Evolutionary conservation across 148 eudicot species (phyloP).

Genomic region (Dysphania ambrosioides): DNA sequence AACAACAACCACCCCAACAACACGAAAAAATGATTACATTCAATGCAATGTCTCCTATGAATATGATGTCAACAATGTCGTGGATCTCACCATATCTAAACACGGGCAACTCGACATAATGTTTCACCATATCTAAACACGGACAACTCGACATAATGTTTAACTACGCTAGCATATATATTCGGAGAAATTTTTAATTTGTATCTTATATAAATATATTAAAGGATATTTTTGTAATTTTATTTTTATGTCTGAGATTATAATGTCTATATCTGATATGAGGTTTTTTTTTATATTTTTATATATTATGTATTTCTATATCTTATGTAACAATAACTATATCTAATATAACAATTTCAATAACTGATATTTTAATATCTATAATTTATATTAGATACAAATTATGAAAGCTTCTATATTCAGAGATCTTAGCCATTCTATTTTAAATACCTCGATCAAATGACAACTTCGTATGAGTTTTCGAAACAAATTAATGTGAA

Average conservation of each 20-base stretch:
- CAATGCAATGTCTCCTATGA: slow-evolving; percentile 45
- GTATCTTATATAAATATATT: no score
- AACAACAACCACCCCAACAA: background rate
- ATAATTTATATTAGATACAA: no score
- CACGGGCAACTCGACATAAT: slow-evolving; percentile 42
- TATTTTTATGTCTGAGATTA: no score
- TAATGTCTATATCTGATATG: no score
- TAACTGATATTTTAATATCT: no score
- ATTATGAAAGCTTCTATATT: no score
- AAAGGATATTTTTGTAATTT: no score
- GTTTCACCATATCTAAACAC: slow-evolving; percentile 28
- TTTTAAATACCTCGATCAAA: slow-evolving; percentile 16
- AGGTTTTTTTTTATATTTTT: no score
- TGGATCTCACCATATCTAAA: slow-evolving; percentile 31
- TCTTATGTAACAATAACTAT: no score
- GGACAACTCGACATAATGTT: slow-evolving; percentile 37
- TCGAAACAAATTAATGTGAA: slow-evolving; percentile 37
- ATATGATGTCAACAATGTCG: slow-evolving; percentile 23
- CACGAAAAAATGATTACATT: slow-evolving; percentile 19
- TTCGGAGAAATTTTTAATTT: no score
- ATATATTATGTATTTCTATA: no score
- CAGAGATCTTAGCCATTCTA: slow-evolving; percentile 13
- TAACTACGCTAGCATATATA: slow-evolving; percentile 29
- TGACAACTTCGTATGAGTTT: slow-evolving; percentile 28
- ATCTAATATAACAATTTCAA: no score